Percentiles rank a stretch among this genome's conserved stretches.
Evolutionary conservation across 495 filamentous ascomycete species (phyloP).

Genomic region (Elaphomyces granulatus): DNA sequence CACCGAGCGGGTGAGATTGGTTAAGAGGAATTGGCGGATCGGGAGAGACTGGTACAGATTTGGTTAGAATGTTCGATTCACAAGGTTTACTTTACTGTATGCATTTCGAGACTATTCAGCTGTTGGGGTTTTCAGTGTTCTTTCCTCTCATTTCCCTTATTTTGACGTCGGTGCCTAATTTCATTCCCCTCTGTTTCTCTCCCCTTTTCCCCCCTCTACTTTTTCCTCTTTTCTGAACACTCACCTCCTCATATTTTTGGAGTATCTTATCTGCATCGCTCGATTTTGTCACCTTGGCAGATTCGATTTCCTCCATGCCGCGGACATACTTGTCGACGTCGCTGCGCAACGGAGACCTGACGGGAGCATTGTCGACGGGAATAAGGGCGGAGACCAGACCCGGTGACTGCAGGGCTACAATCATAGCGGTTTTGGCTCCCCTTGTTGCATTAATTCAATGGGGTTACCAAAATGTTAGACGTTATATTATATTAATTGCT

Average conservation of each 20-base stretch:
- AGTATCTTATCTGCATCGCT: constrained; percentile 73
- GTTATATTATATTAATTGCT: constrained; percentile 3
- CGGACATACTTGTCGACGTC: constrained; percentile 71
- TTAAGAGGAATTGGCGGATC: constrained; percentile 84
- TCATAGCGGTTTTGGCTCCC: constrained; percentile 94
- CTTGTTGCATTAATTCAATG: constrained; percentile 31
- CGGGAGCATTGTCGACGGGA: constrained; percentile 83
- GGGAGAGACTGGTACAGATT: constrained; percentile 52
- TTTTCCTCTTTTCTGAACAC: too few species aligned
- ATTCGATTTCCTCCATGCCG: constrained; percentile 72
- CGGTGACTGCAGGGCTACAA: constrained; percentile 58
- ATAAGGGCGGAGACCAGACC: constrained; percentile 53
- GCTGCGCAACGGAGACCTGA: constrained; percentile 56
- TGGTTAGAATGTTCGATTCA: too few species aligned
- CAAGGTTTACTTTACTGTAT: too few species aligned
- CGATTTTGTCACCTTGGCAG: constrained; percentile 41
- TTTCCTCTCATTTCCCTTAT: too few species aligned
- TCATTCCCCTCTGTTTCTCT: not conserved
- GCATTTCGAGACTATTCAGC: too few species aligned
- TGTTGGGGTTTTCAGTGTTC: too few species aligned
- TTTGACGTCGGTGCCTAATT: not conserved
- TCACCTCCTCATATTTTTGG: constrained; percentile 54
- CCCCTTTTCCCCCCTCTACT: too few species aligned
- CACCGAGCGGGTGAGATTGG: constrained; percentile 55
- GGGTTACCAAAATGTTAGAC: too few species aligned